Conservation (phyloP, 2,329 filamentous ascomycete genomes). For the Bipolaris victoriae region DNA sequence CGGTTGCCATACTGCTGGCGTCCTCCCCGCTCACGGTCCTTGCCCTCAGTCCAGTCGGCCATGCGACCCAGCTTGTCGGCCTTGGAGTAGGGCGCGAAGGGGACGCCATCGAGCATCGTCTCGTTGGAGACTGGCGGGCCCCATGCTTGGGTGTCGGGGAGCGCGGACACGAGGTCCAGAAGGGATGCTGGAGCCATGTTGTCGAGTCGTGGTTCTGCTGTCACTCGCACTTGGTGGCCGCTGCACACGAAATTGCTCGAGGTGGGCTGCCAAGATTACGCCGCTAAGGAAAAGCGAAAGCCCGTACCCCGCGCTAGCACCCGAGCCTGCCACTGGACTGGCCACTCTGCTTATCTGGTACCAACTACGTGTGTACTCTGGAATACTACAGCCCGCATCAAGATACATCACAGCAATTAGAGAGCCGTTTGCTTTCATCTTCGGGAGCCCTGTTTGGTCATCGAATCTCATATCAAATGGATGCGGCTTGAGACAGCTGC, state of each 20-base stretch:
- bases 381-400: not conserved
- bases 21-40: slow-evolving; percentile 77
- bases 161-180: slow-evolving; percentile 55
- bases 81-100: slow-evolving; percentile 98
- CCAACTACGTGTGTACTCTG: not conserved
- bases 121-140: slow-evolving; percentile 82
- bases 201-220: slow-evolving; percentile 19
- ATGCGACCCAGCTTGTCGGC: slow-evolving; percentile 98
- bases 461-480: not conserved
- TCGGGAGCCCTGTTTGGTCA: not conserved
- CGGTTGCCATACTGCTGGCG: slow-evolving; percentile 84
- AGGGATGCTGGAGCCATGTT: slow-evolving; percentile 56
- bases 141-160: slow-evolving; percentile 66
- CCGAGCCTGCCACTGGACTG: not conserved
- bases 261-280: slow-evolving; percentile 28
- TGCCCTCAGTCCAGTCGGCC: slow-evolving; percentile 98
- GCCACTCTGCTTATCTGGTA: not conserved
- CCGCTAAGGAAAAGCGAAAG: slow-evolving; percentile 23
- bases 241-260: slow-evolving; percentile 28
- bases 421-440: too few relatives aligned
- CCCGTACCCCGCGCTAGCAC: slow-evolving; percentile 20
- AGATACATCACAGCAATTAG: not conserved
- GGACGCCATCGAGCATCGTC: slow-evolving; percentile 90
- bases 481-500: not conserved
- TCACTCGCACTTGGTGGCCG: slow-evolving; percentile 13